A percentile compares a stretch with the other conserved stretches of the same genome.
These are phyloP conservation scores for Chrysoporthe cubensis DNA, from an alignment of 2,329 filamentous ascomycete genomes.

Conservation along the genomic window DNA sequence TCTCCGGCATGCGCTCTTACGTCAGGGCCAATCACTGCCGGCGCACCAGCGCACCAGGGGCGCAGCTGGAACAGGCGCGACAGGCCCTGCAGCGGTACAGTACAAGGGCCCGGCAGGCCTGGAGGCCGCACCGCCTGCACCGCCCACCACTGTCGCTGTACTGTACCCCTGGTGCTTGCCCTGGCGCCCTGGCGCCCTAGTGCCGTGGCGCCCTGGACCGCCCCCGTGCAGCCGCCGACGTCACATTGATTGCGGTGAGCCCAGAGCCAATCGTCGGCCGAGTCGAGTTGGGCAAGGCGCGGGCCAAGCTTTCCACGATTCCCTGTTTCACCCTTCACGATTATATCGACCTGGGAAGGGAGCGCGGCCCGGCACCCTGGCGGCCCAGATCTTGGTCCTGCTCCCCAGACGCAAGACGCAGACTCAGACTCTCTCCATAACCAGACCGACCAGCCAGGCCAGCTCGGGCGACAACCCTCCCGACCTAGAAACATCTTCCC, in stretches of 20 bases:
- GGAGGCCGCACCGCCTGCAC: not conserved
- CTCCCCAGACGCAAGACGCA: no score
- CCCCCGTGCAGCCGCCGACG: slow-evolving; percentile 22
- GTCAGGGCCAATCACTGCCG: slow-evolving; percentile 2
- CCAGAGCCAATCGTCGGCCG: slow-evolving; percentile 16
- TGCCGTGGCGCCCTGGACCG: not conserved
- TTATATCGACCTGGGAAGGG: not conserved
- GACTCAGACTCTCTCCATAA: not conserved
- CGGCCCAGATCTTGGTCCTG: not conserved
- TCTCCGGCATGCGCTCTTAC: not conserved
- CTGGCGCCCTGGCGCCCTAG: no score
- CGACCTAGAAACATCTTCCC: not conserved
- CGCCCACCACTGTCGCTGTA: not conserved
- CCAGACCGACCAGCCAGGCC: not conserved
- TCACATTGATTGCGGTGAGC: slow-evolving; percentile 15
- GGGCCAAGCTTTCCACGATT: slow-evolving; percentile 5
- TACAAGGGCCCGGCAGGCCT: no score
- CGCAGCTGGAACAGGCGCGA: not conserved
- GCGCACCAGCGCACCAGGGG: no score
- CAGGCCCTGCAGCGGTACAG: not conserved
- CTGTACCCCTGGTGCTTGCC: not conserved
- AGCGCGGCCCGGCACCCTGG: not conserved
- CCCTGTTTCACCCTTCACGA: slow-evolving; percentile 7
- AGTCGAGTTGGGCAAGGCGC: slow-evolving; percentile 10
- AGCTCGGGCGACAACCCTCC: not conserved